A percentile compares a stretch with the other conserved stretches of the same genome.
Conservation (phyloP, 352 stramenopile species). For the Phytophthora citrophthora region DNA sequence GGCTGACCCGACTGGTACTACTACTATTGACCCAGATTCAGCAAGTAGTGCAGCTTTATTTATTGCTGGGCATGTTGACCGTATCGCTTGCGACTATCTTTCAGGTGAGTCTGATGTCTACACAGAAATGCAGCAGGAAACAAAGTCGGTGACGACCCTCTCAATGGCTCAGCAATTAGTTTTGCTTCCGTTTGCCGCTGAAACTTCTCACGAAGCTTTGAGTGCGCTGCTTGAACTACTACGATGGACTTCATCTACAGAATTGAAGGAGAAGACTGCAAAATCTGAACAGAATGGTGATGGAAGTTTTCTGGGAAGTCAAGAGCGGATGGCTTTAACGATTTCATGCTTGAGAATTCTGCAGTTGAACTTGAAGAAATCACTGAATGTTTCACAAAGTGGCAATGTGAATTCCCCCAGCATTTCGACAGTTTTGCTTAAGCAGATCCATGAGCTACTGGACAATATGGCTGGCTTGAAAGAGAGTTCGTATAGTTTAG, state of each 20-base stretch:
- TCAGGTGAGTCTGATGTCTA: constrained; percentile 5
- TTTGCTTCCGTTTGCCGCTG: constrained; percentile 49
- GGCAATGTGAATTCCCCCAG: background rate
- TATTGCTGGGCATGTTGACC: constrained; percentile 55
- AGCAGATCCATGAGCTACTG: constrained; percentile 22
- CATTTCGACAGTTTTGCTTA: constrained; percentile 9
- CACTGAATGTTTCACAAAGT: background rate
- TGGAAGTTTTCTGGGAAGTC: background rate
- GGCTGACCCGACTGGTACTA: background rate
- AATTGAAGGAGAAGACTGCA: constrained; percentile 8
- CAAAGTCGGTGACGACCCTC: background rate
- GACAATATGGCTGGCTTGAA: constrained; percentile 20
- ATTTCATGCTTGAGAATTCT: constrained; percentile 53
- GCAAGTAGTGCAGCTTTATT: constrained; percentile 39
- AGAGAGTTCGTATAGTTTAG: constrained; percentile 2
- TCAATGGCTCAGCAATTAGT: constrained; percentile 2
- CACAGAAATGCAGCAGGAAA: background rate
- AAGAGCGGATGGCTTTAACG: constrained; percentile 34
- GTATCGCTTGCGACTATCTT: constrained; percentile 41
- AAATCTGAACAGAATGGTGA: background rate
- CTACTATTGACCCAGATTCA: constrained; percentile 46
- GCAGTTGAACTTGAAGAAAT: constrained; percentile 52
- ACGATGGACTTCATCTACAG: constrained; percentile 3
- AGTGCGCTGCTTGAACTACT: constrained; percentile 40
- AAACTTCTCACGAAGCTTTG: constrained; percentile 41